Conservation (phyloP, 441 rosid genomes). For the Oxalis stricta region DNA sequence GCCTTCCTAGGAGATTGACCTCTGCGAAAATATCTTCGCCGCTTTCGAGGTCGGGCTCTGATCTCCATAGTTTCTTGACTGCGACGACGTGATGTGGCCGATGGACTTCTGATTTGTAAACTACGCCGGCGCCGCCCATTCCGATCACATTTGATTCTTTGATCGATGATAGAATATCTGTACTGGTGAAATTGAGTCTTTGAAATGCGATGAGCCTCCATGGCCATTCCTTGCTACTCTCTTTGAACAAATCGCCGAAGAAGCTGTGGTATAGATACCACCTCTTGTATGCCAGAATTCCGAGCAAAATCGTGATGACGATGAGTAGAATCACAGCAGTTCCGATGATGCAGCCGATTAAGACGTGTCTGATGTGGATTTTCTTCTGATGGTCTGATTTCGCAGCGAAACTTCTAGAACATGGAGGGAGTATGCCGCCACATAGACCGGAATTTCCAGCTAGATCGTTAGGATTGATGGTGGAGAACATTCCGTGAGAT, state of each 20-base stretch:
- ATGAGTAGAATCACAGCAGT: conserved; percentile 25
- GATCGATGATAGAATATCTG: conserved; percentile 45
- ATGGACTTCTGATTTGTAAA: conserved; percentile 65
- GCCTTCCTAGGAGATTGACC: conserved; percentile 52
- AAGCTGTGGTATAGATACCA: conserved; percentile 51
- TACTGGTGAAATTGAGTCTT: conserved; percentile 47
- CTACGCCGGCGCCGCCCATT: conserved; percentile 70
- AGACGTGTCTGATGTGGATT: conserved; percentile 35
- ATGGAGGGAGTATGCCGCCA: conserved; percentile 40
- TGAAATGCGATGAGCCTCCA: conserved; percentile 76
- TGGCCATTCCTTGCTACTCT: conserved; percentile 55
- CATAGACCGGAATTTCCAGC: conserved; percentile 54
- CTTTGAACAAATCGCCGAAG: conserved; percentile 30
- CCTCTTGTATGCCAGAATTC: conserved; percentile 38
- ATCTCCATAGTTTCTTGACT: conserved; percentile 72
- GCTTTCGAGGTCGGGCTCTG: conserved; percentile 27
- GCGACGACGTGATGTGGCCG: conserved; percentile 44
- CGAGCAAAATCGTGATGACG: conserved; percentile 27
- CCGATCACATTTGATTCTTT: conserved; percentile 59
- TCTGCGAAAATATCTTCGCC: conserved; percentile 44
- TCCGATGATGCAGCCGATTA: conserved; percentile 37
- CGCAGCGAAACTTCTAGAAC: conserved; percentile 16
- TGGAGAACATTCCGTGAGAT: conserved; percentile 30
- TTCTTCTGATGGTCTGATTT: conserved; percentile 12
- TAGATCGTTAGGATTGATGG: conserved; percentile 49